Evolutionary conservation across 1,284 basidiomycete species (phyloP), one percentile per base, ranked within the genome.

Genomic region (Austroboletus niveus): DNA sequence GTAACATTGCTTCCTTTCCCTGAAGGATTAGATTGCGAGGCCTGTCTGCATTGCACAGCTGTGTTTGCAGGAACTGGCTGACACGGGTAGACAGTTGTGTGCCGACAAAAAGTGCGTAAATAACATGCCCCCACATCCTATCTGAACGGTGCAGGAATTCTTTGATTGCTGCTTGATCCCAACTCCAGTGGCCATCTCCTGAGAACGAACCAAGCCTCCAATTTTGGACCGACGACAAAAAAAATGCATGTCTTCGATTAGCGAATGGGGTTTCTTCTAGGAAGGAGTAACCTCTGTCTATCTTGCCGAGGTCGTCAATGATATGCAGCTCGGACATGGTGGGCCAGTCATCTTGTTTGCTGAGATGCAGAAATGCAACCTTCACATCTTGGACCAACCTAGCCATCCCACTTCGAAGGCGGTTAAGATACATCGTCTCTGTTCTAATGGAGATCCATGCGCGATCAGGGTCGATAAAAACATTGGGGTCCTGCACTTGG

Each of bases 381-480:
- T 53, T 51, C 8, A 7, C 17, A 0, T 30, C 24, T 17, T 38
- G 27, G 1, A 54, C 24, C 7, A 53, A 12, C 2, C 6, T 43
- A 20, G 24, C 15, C 36, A 54, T 42, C 3, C 53, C 39, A 1
- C 5, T 32, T 11, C 24, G 34, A 34, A 55, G 54, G 7, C 11
- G 15, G 15, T 47, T 12, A 0, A 55, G 45, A 29, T 38, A 22
- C 3, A 55, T 22, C 0, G 22, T 44, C 14, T 47, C 45, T 2
- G 7, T 47, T 7, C 54, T 48, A 10, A 55, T 52, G 9, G 54
- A 55, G 6, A 55, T 56, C 48, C 50, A 54, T 0, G 12, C 11
- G 14, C 15, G 5, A 15, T 35, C 12, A 7, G 34, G 34, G 34
- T 35, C 34, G 1, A 35, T 14, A 35, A 35, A 35, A 7, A 35